A percentile compares a stretch with the other conserved stretches of the same genome.
Conservation (phyloP, 805 yeast species). For the Myxozyma vanderwaltii region DNA sequence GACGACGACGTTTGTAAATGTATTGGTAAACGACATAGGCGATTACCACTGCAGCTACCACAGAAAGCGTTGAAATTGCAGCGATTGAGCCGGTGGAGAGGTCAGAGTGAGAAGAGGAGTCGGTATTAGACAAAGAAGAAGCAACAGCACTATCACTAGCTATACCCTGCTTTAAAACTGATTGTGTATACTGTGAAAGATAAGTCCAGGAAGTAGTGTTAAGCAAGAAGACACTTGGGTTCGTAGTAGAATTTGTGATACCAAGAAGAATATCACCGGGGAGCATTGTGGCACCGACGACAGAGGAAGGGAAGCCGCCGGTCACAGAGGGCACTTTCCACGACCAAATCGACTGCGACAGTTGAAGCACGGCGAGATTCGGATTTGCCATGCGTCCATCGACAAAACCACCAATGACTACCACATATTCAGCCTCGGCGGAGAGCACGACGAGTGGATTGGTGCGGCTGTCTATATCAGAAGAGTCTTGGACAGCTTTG, state of each 20-base stretch:
- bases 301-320: conserved; percentile 5
- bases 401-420: conserved; percentile 65
- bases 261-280: conserved; percentile 39
- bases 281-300: conserved; percentile 42
- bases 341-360: conserved; percentile 19
- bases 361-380: conserved; percentile 45
- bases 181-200: conserved; percentile 8
- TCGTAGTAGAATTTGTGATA: conserved; percentile 13
- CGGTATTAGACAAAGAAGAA: conserved; percentile 18
- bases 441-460: conserved; percentile 59
- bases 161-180: conserved; percentile 21
- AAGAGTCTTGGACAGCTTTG: conserved; percentile 37
- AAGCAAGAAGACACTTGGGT: conserved; percentile 12
- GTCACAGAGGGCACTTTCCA: conserved; percentile 29
- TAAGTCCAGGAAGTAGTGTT: conserved; percentile 24
- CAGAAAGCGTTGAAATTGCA: conserved; percentile 52
- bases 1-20: conserved; percentile 37
- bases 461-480: conserved; percentile 55
- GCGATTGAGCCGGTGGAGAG: conserved; percentile 46
- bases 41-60: conserved; percentile 45
- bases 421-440: conserved; percentile 45
- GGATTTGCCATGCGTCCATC: conserved; percentile 49
- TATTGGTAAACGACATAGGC: conserved; percentile 42
- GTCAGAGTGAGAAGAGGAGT: conserved; percentile 7
- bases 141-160: conserved; percentile 6